These are phyloP conservation scores for Flaveria linearis DNA, from an alignment of 129 eudicot species.

Conservation along the genomic window DNA sequence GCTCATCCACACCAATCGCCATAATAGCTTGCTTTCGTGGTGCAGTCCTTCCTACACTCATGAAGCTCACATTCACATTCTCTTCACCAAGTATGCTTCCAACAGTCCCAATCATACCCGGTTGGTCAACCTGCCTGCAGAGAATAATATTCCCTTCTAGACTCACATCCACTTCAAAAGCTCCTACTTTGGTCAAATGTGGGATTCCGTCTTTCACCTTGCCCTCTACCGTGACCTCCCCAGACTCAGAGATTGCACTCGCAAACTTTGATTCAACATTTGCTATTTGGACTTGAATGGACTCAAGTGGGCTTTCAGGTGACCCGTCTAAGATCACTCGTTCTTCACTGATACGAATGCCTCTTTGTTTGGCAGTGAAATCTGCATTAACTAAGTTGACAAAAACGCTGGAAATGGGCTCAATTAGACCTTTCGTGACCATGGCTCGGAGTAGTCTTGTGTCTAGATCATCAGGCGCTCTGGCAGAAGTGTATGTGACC, in stretches of 20 bases:
- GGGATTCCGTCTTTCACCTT: conserved; percentile 71
- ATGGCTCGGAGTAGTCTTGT: conserved; percentile 11
- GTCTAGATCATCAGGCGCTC: not conserved
- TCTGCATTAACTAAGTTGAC: conserved; percentile 7
- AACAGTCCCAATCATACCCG: conserved; percentile 78
- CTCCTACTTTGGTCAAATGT: conserved; percentile 74
- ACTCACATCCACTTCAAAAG: conserved; percentile 79
- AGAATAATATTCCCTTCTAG: conserved; percentile 1
- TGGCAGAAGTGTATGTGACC: conserved; percentile 4
- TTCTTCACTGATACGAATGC: not conserved
- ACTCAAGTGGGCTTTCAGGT: not conserved
- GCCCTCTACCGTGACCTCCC: not conserved
- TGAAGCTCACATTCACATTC: conserved; percentile 81
- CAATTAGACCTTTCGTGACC: conserved; percentile 1
- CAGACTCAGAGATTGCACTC: not conserved
- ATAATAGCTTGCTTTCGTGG: conserved; percentile 74
- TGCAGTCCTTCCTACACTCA: conserved; percentile 76
- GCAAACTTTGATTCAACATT: not conserved
- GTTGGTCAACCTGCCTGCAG: conserved; percentile 47
- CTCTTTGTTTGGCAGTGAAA: conserved; percentile 4
- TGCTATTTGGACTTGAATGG: conserved; percentile 6
- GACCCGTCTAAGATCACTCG: conserved; percentile 5
- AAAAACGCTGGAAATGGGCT: conserved; percentile 7
- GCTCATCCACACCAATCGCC: conserved; percentile 83
- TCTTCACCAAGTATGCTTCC: conserved; percentile 71